Evolutionary conservation across 768 basidiomycete species (phyloP), one percentile per base, ranked within the genome.

Genomic region (Lactifluus subvellereus): DNA sequence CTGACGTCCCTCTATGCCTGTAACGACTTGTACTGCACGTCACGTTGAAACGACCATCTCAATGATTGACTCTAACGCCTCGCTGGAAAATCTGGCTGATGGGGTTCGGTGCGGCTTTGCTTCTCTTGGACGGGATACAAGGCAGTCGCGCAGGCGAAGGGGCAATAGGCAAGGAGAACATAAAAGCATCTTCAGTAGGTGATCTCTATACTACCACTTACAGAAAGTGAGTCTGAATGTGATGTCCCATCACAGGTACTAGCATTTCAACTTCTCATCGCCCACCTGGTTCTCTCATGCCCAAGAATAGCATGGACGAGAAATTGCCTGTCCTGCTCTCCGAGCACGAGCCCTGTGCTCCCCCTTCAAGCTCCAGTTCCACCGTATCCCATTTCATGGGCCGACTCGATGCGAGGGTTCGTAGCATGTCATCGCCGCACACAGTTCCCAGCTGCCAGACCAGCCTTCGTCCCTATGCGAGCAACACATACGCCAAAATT

Each of bases 401-500:
- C 2, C 57, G 51, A 40, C 47, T 59, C 20, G 57, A 43, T 14
- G 40, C 53, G 9, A 64, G 35, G 6, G 38, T 22, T 42, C 59
- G 6, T n/a, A 60, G 58, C 33, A 16, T 51, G 3, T 32, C 62
- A 18, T 55, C 62, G 10, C 33, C 51, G 40, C 53, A 53, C 54
- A 60, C 62, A 4, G 38, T 45, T 16, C 40, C 58, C 33, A 60
- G 62, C 35, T 55, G 62, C 58, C 57, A 54, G 40, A 51, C 48
- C 18, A 20, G 48, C 35, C 48, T 22, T 60, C 2, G 27, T n/a
- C 57, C 47, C 8, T n/a, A 55, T 32, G 48, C 32, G 14, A 49
- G n/a, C 38, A 51, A 11, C 11, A 11, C 32, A 6, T 55, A 55
- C 35, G 13, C 54, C 22, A 50, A 45, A 51, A 43, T 60, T 10